Evolutionary conservation across 1,284 basidiomycete genomes (phyloP).

Genomic region (Taiwanofungus camphoratus): DNA sequence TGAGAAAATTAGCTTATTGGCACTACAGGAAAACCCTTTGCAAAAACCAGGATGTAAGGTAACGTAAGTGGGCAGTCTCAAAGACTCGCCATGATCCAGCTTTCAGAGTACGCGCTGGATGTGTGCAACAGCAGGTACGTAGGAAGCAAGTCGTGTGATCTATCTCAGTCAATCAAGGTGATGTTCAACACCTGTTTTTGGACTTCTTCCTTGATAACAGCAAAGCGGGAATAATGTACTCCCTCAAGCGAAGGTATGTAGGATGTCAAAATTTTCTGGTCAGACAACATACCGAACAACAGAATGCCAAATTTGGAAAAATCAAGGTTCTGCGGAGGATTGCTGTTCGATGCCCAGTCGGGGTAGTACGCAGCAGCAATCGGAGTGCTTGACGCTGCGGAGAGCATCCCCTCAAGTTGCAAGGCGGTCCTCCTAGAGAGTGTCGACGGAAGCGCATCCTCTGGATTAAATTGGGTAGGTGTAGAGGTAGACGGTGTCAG

Average conservation of each 20-base stretch:
- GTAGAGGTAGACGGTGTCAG: slow-evolving; percentile 26
- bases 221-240: too few species aligned
- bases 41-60: too few species aligned
- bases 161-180: too few species aligned
- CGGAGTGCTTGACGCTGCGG: slow-evolving; percentile 17
- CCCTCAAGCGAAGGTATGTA: too few species aligned
- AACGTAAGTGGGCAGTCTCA: too few species aligned
- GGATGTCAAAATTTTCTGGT: too few species aligned
- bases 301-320: slow-evolving; percentile 70
- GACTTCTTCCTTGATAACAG: too few species aligned
- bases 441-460: slow-evolving; percentile 42
- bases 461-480: slow-evolving; percentile 29
- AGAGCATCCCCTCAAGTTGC: slow-evolving; percentile 4
- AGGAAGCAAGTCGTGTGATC: neutral
- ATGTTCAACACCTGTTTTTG: too few species aligned
- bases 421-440: slow-evolving; percentile 36
- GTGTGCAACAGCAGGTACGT: too few species aligned
- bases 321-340: slow-evolving; percentile 63
- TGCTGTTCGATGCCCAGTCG: slow-evolving; percentile 55
- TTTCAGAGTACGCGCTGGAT: too few species aligned
- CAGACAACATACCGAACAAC: slow-evolving; percentile 45
- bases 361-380: slow-evolving; percentile 54
- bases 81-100: too few species aligned
- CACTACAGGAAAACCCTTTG: too few species aligned
- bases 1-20: neutral